Percentiles rank a stretch among this genome's conserved stretches.
These are phyloP conservation scores for Gloeophyllum trabeum DNA, from an alignment of 768 basidiomycete species.

Conservation along the genomic window DNA sequence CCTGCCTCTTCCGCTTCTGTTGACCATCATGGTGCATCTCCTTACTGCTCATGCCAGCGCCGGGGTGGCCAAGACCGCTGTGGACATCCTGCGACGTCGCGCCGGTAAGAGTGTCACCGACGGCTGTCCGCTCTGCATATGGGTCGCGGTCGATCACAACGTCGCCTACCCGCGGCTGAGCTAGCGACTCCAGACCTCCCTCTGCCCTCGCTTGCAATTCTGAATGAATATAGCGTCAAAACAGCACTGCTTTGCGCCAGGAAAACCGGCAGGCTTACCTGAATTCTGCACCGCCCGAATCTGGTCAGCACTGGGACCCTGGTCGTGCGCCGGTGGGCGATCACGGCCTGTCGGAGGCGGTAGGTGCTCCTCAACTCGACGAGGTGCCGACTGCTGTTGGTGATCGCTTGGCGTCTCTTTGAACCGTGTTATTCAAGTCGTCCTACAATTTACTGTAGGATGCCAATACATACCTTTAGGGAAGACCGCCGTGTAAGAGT, in stretches of 20 bases:
- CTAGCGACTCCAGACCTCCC: background rate
- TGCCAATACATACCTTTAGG: too few relatives aligned
- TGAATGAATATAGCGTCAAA: too few relatives aligned
- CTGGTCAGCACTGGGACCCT: slow-evolving; percentile 5
- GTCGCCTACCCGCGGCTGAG: slow-evolving; percentile 12
- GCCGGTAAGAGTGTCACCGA: slow-evolving; percentile 16
- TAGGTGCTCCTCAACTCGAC: slow-evolving; percentile 10
- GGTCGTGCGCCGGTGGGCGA: slow-evolving; percentile 8
- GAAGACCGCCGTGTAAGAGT: slow-evolving; percentile 13
- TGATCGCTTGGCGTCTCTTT: too few relatives aligned
- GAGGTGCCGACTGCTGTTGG: background rate
- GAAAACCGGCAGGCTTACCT: slow-evolving; percentile 1
- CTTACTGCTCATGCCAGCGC: slow-evolving; percentile 20
- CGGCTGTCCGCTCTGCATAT: slow-evolving; percentile 13
- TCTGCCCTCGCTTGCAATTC: slow-evolving; percentile 2
- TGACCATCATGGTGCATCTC: slow-evolving; percentile 24
- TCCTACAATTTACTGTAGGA: too few relatives aligned
- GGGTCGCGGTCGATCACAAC: slow-evolving; percentile 21
- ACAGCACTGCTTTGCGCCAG: too few relatives aligned
- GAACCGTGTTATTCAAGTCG: too few relatives aligned
- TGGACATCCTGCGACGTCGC: slow-evolving; percentile 23
- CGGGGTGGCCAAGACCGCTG: slow-evolving; percentile 17
- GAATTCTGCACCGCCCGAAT: background rate
- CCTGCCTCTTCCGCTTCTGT: slow-evolving; percentile 16
- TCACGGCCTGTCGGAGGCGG: slow-evolving; percentile 14